Conservation (phyloP, 768 basidiomycete species). For the Leccinum olivaceopallidum region DNA sequence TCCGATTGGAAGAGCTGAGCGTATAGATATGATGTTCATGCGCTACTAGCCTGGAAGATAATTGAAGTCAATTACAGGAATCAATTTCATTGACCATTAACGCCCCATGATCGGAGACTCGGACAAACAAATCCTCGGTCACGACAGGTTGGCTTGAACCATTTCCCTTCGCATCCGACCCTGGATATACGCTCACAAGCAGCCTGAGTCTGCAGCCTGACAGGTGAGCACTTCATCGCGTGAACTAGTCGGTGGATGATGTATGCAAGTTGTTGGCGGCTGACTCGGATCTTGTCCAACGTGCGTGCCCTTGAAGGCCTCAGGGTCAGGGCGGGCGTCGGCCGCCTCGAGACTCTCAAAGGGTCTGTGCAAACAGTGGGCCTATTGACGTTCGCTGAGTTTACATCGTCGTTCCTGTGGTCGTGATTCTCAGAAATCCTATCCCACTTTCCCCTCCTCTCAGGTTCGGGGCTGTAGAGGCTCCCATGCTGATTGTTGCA, state of each 20-base stretch:
- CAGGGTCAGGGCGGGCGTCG: not conserved
- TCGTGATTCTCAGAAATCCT: not conserved
- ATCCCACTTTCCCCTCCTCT: not conserved
- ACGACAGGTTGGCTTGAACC: too few species aligned
- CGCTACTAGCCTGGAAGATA: too few species aligned
- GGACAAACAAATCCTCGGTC: too few species aligned
- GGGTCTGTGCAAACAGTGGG: not conserved
- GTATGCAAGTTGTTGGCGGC: not conserved
- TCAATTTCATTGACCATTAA: too few species aligned
- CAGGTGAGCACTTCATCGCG: not conserved
- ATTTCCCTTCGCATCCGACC: not conserved
- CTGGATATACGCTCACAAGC: not conserved
- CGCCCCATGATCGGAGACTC: too few species aligned
- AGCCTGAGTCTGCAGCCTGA: not conserved
- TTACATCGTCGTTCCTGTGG: not conserved
- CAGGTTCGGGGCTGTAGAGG: not conserved
- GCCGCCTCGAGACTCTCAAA: not conserved
- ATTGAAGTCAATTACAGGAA: too few species aligned
- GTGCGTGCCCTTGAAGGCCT: not conserved
- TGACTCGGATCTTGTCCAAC: not conserved
- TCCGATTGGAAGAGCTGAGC: not conserved
- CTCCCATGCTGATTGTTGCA: not conserved
- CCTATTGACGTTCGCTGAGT: not conserved
- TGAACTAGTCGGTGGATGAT: not conserved
- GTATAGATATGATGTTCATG: too few species aligned